Conservation (phyloP, 179 eudicot genomes). For the Vitellaria paradoxa region DNA sequence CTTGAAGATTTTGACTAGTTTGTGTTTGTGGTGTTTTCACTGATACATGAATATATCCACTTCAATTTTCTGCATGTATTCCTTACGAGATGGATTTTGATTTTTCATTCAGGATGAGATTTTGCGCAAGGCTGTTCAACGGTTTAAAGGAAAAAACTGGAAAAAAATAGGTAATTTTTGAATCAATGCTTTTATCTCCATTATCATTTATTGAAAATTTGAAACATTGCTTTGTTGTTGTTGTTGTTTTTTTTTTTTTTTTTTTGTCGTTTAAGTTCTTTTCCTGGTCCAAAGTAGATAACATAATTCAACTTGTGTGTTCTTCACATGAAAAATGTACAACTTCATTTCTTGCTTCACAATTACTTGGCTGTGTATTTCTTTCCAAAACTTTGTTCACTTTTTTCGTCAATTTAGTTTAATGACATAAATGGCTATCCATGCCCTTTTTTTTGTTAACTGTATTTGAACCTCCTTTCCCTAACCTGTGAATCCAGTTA, state of each 20-base stretch:
- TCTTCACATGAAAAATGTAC: not conserved
- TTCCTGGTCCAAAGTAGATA: not conserved
- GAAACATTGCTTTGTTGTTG: not conserved
- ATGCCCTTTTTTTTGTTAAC: not conserved
- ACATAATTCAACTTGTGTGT: not conserved
- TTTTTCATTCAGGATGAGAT: constrained; percentile 70
- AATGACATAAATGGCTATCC: not conserved
- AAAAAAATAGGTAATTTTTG: constrained; percentile 81
- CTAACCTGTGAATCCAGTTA: not conserved
- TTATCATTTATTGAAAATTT: no score
- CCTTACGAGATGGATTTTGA: constrained; percentile 12
- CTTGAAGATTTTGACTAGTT: not conserved
- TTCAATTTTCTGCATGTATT: not conserved
- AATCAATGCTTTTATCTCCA: not conserved
- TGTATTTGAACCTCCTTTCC: no score
- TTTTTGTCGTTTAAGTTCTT: not conserved
- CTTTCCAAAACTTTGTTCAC: not conserved
- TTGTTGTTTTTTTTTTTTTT: not conserved
- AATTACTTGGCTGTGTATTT: not conserved
- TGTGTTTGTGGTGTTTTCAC: not conserved
- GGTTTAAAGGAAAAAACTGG: constrained; percentile 93
- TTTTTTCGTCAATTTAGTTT: not conserved
- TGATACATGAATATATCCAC: not conserved
- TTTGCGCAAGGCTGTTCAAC: constrained; percentile 83
- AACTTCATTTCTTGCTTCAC: not conserved